Evolutionary conservation across 1,284 basidiomycete genomes (phyloP), one percentile per base, ranked within the genome.

Genomic region (Dichomitus squalens): DNA sequence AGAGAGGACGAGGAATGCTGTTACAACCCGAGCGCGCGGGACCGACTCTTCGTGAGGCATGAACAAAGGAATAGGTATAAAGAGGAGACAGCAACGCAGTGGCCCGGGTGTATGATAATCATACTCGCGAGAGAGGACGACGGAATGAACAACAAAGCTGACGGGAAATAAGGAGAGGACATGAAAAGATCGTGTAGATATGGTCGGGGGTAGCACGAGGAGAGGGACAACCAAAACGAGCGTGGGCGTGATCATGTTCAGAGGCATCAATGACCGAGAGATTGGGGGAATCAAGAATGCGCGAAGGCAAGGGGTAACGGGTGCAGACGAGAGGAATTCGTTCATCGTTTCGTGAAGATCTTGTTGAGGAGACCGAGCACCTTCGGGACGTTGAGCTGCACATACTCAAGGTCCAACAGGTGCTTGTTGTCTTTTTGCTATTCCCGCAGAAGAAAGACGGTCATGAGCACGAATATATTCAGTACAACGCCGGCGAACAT

Each of bases 361-460:
- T 95, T 95, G 83, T 93, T 95, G 70, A 96, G 80, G 59, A 98
- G 81, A 34, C 86, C 89, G 33, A 99, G 81, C 38, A 98, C 95
- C 73, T 97, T 97, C 2, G 93, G 90, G 20, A 99, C 96, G 73
- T 97, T 96, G 63, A 99, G 78, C 75, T 98, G 95, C 53, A 99
- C 96, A 71, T 99, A 98, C 77, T 98, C 95, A 58, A 99, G 81
- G 76, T 98, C 96, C 59, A 99, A 79, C 47, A 95, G 79, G 67
- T 96, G 93, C 67, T 98, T 95, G 75, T 96, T 96, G 75, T 99
- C 96, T 79, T 98, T 97, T 90, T 98, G 96, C 93, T 97, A 73
- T 70, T 53, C 49, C 51, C 31, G 39, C 23, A 48, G 21, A 31
- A 44, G 31, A 44, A 36, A 20, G 49, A 64, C 52, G 66, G 52